Evolutionary conservation across 768 basidiomycete species (phyloP).

Genomic region (Phylloporus arenicola): DNA sequence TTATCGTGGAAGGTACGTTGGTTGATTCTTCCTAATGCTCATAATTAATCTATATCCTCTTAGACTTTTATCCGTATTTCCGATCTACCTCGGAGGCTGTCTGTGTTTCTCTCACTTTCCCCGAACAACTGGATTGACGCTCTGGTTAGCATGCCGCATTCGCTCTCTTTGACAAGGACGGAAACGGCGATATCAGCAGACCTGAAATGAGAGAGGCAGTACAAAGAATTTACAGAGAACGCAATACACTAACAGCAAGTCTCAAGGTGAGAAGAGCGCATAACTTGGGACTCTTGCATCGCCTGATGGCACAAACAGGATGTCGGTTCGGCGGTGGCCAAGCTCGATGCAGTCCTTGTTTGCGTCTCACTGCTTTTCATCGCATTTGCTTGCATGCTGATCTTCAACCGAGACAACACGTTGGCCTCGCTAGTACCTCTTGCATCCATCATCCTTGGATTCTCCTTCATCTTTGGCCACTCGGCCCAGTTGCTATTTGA

Average conservation of each 20-base stretch:
- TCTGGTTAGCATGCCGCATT: slow-evolving; percentile 57
- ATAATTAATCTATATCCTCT: neutral
- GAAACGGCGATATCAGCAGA: slow-evolving; percentile 76
- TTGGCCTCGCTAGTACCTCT: slow-evolving; percentile 71
- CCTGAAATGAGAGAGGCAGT: slow-evolving; percentile 81
- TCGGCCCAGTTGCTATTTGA: slow-evolving; percentile 76
- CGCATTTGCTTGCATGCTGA: slow-evolving; percentile 66
- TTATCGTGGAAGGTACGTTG: slow-evolving; percentile 58
- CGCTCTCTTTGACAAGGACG: slow-evolving; percentile 69
- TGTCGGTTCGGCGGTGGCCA: slow-evolving; percentile 65
- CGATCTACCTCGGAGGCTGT: slow-evolving; percentile 66
- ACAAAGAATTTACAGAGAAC: slow-evolving; percentile 72
- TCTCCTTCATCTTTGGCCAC: slow-evolving; percentile 82
- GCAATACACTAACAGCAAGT: slow-evolving; percentile 63
- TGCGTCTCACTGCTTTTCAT: slow-evolving; percentile 51
- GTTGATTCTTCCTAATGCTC: neutral
- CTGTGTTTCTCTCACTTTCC: slow-evolving; percentile 3
- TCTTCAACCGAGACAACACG: slow-evolving; percentile 65
- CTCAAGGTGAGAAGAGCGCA: slow-evolving; percentile 48
- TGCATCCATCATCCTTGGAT: slow-evolving; percentile 75
- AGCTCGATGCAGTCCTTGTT: slow-evolving; percentile 72
- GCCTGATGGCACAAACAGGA: slow-evolving; percentile 40
- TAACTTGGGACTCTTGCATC: neutral
- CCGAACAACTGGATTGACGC: neutral
- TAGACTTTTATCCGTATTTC: slow-evolving; percentile 79